phyloP scores from a whole-genome alignment of 2,329 filamentous ascomycete genomes.

The Aspergillus spinulosporus region DNA sequence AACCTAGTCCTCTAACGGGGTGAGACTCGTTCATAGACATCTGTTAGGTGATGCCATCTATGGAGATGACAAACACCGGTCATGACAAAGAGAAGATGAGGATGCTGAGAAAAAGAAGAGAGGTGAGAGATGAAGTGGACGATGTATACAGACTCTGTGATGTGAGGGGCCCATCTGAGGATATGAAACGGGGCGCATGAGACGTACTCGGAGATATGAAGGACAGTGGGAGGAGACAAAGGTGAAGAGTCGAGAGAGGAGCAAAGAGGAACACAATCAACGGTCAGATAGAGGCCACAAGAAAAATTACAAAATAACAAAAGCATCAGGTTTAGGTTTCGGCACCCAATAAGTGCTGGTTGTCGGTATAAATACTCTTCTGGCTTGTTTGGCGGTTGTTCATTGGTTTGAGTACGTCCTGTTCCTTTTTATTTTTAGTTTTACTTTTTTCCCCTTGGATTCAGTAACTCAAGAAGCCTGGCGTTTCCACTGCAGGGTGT shows the following conservation, averaged over 20 bases:
- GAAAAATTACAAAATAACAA: slow-evolving; percentile 5
- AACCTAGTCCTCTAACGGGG: slow-evolving; percentile 33
- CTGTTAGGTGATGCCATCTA: slow-evolving; percentile 35
- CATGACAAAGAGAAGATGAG: slow-evolving; percentile 23
- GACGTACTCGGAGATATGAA: slow-evolving; percentile 20
- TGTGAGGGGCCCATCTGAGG: slow-evolving; percentile 25
- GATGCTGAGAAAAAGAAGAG: slow-evolving; percentile 10
- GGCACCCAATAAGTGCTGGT: slow-evolving; percentile 19
- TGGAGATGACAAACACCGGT: slow-evolving; percentile 21
- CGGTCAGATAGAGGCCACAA: not conserved
- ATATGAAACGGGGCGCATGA: slow-evolving; percentile 24
- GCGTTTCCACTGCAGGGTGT: not conserved
- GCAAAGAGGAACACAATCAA: not conserved
- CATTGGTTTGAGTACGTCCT: not conserved
- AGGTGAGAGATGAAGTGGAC: slow-evolving; percentile 3
- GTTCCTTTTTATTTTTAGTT: slow-evolving; percentile 9
- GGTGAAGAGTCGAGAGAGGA: not conserved
- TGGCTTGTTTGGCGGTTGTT: not conserved
- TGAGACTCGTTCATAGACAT: slow-evolving; percentile 39
- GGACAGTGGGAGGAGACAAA: slow-evolving; percentile 2
- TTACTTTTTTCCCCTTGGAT: slow-evolving; percentile 3
- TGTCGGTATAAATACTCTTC: slow-evolving; percentile 7
- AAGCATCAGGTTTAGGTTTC: slow-evolving; percentile 24
- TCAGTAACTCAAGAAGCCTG: not conserved
- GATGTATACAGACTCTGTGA: slow-evolving; percentile 13